Conservation (phyloP, 2,329 filamentous ascomycete species). For the Xylariales sp. region DNA sequence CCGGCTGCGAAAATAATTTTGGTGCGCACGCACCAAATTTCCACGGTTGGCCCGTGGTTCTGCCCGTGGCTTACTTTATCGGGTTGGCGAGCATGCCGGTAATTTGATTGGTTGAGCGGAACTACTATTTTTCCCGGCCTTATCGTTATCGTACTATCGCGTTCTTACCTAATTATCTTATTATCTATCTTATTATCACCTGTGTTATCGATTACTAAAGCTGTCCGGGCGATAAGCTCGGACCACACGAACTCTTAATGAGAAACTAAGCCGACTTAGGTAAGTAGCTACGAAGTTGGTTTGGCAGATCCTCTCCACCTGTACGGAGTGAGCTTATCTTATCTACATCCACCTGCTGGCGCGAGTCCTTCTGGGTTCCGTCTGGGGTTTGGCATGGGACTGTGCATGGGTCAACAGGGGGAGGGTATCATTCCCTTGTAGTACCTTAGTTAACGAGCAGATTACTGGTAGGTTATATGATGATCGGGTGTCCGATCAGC, state of each 20-base stretch:
- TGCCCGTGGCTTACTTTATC: background rate
- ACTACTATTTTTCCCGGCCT: slow-evolving; percentile 23
- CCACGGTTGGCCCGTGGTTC: background rate
- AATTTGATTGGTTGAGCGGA: slow-evolving; percentile 29
- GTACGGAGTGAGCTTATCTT: background rate
- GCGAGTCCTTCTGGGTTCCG: background rate
- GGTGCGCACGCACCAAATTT: slow-evolving; percentile 39
- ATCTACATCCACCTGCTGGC: slow-evolving; percentile 13
- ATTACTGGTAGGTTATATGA: background rate
- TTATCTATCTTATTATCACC: too few species aligned
- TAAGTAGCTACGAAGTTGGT: background rate
- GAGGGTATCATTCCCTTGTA: background rate
- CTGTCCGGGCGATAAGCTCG: background rate
- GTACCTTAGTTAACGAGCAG: background rate
- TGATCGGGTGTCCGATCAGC: background rate
- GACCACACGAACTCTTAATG: background rate
- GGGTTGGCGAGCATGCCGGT: slow-evolving; percentile 24
- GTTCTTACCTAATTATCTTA: background rate
- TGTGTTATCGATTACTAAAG: too few species aligned
- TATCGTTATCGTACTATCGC: background rate
- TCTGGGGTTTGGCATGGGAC: too few species aligned
- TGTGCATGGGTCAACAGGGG: background rate
- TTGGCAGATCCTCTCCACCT: too few species aligned
- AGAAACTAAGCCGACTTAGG: too few species aligned
- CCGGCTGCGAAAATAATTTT: slow-evolving; percentile 38